Evolutionary conservation across 768 basidiomycete genomes (phyloP).

Genomic region (Mycena indigotica): DNA sequence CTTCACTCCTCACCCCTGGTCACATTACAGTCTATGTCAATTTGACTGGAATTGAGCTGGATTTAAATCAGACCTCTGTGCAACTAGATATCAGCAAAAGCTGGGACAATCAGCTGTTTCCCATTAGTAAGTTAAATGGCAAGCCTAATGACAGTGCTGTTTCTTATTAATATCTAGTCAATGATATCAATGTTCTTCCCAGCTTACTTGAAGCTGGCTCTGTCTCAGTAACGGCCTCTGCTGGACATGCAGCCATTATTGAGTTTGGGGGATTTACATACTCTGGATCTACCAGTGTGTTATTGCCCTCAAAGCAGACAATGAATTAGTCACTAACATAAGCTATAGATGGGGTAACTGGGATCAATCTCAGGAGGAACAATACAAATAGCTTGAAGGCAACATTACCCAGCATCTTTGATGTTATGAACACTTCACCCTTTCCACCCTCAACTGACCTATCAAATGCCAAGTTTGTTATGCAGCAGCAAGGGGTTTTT

Average conservation of each 20-base stretch:
- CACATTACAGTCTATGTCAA: background rate
- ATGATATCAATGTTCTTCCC: background rate
- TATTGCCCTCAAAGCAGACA: too few relatives aligned
- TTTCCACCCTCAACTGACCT: background rate
- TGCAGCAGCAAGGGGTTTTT: constrained; percentile 5
- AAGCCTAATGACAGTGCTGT: too few relatives aligned
- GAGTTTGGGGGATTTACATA: background rate
- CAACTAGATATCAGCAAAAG: background rate
- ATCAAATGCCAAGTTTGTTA: background rate
- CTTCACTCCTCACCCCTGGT: constrained; percentile 6
- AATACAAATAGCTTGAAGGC: background rate
- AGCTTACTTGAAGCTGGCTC: background rate
- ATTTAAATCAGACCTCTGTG: background rate
- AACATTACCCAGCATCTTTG: background rate
- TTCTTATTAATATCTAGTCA: too few relatives aligned
- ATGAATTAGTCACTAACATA: too few relatives aligned
- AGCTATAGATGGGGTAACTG: constrained; percentile 2
- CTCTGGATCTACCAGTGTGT: background rate
- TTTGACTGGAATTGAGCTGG: background rate
- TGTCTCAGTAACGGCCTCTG: background rate
- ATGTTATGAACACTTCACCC: background rate
- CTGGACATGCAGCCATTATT: background rate
- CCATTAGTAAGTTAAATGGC: background rate
- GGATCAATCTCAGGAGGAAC: background rate
- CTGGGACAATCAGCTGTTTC: background rate